Conservation (phyloP, 2,329 filamentous ascomycete species). For the Claviceps maximensis region DNA sequence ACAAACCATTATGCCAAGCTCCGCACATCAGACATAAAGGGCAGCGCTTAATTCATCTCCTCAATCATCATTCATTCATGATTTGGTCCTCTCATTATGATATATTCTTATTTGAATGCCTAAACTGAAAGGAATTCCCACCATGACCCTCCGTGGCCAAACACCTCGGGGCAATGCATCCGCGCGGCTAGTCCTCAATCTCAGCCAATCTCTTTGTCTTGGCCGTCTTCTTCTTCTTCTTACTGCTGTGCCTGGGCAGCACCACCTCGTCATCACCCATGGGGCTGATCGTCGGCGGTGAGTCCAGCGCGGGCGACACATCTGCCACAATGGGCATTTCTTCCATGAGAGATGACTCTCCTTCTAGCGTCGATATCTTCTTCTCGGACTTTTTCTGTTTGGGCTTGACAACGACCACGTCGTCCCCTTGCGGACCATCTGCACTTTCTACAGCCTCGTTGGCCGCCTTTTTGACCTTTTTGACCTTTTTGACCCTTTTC, state of each 20-base stretch:
- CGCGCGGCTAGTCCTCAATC: constrained; percentile 12
- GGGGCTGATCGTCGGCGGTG: background rate
- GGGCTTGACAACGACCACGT: constrained; percentile 27
- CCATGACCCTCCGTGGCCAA: background rate
- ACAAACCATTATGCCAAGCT: no score
- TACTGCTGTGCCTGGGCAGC: constrained; percentile 25
- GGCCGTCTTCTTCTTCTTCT: constrained; percentile 28
- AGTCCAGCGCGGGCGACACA: background rate
- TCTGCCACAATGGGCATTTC: background rate
- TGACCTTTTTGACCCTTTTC: constrained; percentile 3
- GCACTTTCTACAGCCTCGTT: constrained; percentile 12
- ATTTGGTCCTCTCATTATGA: background rate
- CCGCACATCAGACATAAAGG: no score
- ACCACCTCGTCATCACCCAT: constrained; percentile 15
- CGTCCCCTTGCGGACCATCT: constrained; percentile 14
- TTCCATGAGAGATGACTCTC: background rate
- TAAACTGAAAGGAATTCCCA: background rate
- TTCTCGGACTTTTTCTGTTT: constrained; percentile 37
- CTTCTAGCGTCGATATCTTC: background rate
- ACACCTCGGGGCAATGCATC: background rate
- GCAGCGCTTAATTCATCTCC: no score
- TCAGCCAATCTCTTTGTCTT: constrained; percentile 26
- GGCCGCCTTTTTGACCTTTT: background rate
- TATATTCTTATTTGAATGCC: background rate
- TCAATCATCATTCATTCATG: background rate